phyloP scores from a whole-genome alignment of 495 filamentous ascomycete genomes.

The Xylaria intraflava region DNA sequence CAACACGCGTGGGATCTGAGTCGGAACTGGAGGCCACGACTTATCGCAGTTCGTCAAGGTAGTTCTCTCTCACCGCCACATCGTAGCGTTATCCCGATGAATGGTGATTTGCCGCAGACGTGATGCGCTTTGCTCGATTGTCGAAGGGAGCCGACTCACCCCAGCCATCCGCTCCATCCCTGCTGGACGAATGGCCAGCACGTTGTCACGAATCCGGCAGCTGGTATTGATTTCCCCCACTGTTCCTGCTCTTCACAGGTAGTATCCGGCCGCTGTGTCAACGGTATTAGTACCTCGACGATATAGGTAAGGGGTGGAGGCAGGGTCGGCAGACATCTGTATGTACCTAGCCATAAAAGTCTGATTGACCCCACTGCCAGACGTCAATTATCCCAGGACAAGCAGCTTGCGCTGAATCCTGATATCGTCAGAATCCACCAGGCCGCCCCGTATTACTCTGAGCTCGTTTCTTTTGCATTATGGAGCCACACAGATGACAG shows the following conservation, averaged over 20 bases:
- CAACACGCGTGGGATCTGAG: conserved; percentile 1
- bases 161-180: conserved; percentile 3
- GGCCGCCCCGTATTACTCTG: not conserved
- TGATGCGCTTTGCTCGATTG: conserved; percentile 1
- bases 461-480: not conserved
- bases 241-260: no score
- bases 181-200: not conserved
- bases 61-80: conserved; percentile 7
- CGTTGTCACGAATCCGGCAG: conserved; percentile 13
- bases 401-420: conserved; percentile 5
- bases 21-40: not conserved
- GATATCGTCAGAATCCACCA: no score
- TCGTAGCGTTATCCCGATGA: conserved; percentile 4
- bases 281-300: conserved; percentile 21
- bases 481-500: not conserved
- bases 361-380: not conserved
- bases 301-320: conserved; percentile 21
- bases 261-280: conserved; percentile 16
- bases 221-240: conserved; percentile 5
- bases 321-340: not conserved
- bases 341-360: conserved; percentile 8
- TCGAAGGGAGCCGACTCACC: conserved; percentile 2
- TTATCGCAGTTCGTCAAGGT: not conserved
- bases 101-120: not conserved
- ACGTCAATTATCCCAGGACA: not conserved